Conservation (phyloP, 2,329 filamentous ascomycete genomes). For the Drechslerella dactyloides region DNA sequence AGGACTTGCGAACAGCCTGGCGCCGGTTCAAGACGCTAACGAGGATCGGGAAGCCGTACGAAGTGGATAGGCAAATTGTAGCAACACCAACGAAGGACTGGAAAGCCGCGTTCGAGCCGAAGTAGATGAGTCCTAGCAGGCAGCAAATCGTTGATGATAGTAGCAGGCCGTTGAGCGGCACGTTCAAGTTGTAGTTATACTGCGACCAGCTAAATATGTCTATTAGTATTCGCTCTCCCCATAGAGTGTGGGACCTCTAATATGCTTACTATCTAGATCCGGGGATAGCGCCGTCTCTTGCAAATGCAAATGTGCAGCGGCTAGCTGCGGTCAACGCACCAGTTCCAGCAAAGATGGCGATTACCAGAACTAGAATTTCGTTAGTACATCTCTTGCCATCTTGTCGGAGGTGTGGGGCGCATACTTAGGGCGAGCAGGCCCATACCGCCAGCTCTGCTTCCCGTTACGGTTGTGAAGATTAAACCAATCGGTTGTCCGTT, state of each 20-base stretch:
- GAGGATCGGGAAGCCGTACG: slow-evolving; percentile 77
- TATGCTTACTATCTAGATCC: slow-evolving; percentile 65
- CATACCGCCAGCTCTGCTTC: slow-evolving; percentile 74
- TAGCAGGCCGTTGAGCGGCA: slow-evolving; percentile 73
- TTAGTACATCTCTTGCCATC: slow-evolving; percentile 6
- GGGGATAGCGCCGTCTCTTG: slow-evolving; percentile 75
- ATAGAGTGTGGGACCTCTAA: neutral
- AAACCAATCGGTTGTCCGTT: slow-evolving; percentile 76
- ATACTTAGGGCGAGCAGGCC: slow-evolving; percentile 71
- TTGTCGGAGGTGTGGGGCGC: neutral
- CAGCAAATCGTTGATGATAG: slow-evolving; percentile 73
- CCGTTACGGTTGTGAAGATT: slow-evolving; percentile 77
- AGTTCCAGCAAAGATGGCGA: slow-evolving; percentile 77
- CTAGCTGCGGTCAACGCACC: slow-evolving; percentile 76
- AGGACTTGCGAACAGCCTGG: slow-evolving; percentile 69
- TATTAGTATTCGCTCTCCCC: slow-evolving; percentile 15
- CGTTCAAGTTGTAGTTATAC: slow-evolving; percentile 70
- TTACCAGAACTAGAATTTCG: slow-evolving; percentile 66
- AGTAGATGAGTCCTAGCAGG: slow-evolving; percentile 77
- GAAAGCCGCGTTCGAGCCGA: slow-evolving; percentile 73
- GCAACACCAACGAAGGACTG: slow-evolving; percentile 80
- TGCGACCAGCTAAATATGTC: slow-evolving; percentile 64
- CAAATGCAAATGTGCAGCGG: slow-evolving; percentile 77
- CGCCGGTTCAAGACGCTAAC: slow-evolving; percentile 72
- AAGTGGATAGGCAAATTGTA: slow-evolving; percentile 77